Evolutionary conservation across 129 eudicot genomes (phyloP), one percentile per base, ranked within the genome.

Genomic region (Apium graveolens): DNA sequence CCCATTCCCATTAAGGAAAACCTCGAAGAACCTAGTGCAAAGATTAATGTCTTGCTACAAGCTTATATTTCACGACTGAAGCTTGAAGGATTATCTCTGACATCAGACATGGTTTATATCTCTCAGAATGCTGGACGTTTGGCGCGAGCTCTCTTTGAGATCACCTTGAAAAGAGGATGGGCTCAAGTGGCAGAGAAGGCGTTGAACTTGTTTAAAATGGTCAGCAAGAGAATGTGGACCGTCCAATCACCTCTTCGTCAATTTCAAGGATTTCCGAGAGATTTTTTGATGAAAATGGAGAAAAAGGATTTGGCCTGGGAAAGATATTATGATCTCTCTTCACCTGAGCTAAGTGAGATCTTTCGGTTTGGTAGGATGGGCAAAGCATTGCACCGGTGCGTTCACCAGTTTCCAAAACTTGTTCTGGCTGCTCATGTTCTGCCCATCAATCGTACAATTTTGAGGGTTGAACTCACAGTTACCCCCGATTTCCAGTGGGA

Each of bases 401-500:
- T 93, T 74, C 98, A 93, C 81, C 96, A 91, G 84, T 91, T 93
- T 66, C 98, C 98, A 48, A 93, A 93, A 78, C 96, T 93, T 26
- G 86, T 86, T 79, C 87, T 93, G 71, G 87, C 88, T 10, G 98
- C 98, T 32, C 98, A 91, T 70, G 96, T 94, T 75, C 97, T 90
- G 78, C 98, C 98, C 68, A 94, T 94, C 69, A 94, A 97, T 70
- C 93, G 97, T 29, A 89, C 96, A 31, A 86, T 94, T 63, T 73
- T 94, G 80, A 86, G 80, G 85, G 96, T 93, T 44, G 96, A 91
- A 76, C 91, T 93, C 48, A 91, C 96, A 5, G 86, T 93, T 37
- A 94, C 97, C n/a, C 97, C 98, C 0, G 97, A 94, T 76, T 94
- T 94, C 76, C 92, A 82, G 86, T 94, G 98, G 98, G 98, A 91